Conservation (phyloP, 257 asterid species). For the Petunia secreta region DNA sequence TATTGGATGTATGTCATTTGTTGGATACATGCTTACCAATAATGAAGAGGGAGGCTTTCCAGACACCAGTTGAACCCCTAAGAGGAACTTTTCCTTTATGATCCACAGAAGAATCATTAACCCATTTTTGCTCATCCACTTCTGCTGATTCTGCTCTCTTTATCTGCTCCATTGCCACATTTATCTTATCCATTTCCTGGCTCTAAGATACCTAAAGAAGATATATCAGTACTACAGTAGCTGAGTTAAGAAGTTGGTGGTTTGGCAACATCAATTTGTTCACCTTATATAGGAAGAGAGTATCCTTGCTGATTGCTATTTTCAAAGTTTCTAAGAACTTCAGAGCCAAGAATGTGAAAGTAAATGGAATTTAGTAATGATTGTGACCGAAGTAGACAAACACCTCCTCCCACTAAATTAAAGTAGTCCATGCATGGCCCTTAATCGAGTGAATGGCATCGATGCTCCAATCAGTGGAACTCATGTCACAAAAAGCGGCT, state of each 20-base stretch:
- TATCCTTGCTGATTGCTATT: not conserved
- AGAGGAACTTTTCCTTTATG: conserved; percentile 71
- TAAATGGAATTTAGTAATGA: conserved; percentile 26
- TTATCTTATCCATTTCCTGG: conserved; percentile 12
- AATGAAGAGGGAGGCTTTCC: conserved; percentile 91
- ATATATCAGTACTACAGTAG: conserved; percentile 2
- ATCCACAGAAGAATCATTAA: conserved; percentile 72
- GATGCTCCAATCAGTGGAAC: conserved; percentile 17
- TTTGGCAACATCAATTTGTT: conserved; percentile 30
- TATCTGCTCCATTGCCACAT: conserved; percentile 44
- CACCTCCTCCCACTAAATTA: conserved; percentile 15
- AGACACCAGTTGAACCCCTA: conserved; percentile 79
- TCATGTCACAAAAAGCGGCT: not conserved
- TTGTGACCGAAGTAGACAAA: conserved; percentile 15
- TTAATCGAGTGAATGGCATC: conserved; percentile 22
- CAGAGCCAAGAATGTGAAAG: not conserved
- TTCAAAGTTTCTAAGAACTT: not conserved
- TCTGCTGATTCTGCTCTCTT: conserved; percentile 36
- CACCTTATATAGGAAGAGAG: conserved; percentile 41
- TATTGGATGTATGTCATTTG: not conserved
- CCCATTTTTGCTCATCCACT: conserved; percentile 66
- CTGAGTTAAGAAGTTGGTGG: conserved; percentile 18
- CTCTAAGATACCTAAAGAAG: not conserved
- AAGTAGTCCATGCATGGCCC: conserved; percentile 18
- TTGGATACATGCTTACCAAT: conserved; percentile 49